Evolutionary conservation across 441 rosid genomes (phyloP), one percentile per base, ranked within the genome.

Genomic region (Euphorbia schlechtendalii): DNA sequence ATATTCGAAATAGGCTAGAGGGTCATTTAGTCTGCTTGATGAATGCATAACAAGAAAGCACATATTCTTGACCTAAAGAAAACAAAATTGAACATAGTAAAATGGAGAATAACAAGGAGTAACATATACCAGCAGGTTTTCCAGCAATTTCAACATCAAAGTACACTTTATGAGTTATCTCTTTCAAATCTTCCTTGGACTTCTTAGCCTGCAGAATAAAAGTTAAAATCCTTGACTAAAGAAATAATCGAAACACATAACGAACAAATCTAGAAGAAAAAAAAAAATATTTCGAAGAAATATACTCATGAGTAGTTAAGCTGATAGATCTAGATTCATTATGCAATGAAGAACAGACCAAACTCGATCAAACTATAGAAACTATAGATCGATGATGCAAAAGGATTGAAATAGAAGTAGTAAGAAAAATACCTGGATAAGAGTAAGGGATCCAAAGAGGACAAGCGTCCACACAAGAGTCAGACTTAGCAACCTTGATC

Each of bases 121-220:
- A 43, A 66, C 45, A 49, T 71, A 28, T 68, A 92, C 98, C 98
- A 34, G 78, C 82, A 10, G 92, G 80, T 66, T 86, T 84, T 58
- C 97, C 98, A 77, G 75, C 88, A 68, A 90, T 86, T 78, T 92
- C 83, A 58, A 92, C 72, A 59, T 92, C 98, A 64, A 92, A 92
- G 72, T 72, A 92, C 69, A 92, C 98, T 80, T 84, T 85, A 74
- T 83, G 87, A 1, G 98, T 92, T 52, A 90, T 79, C 69, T 70
- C 82, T 22, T 87, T 86, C 65, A 74, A 69, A 64, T 83, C 80
- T 64, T 72, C 86, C 58, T 76, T 73, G 1, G 59, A 76, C 74
- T 80, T 73, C 76, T 75, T 75, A 17, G 70, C 81, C 85, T 79
- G 70, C 18, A 59, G 61, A 61, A 60, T 5, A 41, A 12, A 40